Base-by-base conservation (phyloP, 2,329 filamentous ascomycete species). In the Xylariaceae sp. region DNA sequence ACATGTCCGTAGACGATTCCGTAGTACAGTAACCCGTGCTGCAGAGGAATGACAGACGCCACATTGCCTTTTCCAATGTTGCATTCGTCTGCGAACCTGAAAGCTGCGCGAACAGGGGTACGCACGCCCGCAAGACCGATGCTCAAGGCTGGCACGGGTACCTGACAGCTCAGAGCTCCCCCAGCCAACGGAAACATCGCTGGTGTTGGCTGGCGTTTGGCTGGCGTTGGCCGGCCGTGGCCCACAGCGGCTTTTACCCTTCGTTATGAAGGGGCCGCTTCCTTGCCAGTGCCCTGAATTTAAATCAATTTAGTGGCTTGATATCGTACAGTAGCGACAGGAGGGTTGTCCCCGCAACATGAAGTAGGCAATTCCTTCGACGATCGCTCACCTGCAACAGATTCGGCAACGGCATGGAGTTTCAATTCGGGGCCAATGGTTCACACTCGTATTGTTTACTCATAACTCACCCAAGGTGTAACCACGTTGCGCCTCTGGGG, bases 81-180 rank as follows among this genome's bases (percentile, higher is more conserved):
- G n/a, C n/a, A n/a, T n/a, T n/a, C n/a, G n/a, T n/a, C n/a, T n/a
- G n/a, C n/a, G n/a, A n/a, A n/a, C n/a, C n/a, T n/a, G n/a, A n/a
- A n/a, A n/a, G n/a, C n/a, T n/a, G n/a, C n/a, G n/a, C n/a, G n/a
- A n/a, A n/a, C n/a, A n/a, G n/a, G n/a, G n/a, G n/a, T n/a, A n/a
- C n/a, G n/a, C n/a, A 48, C 54, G 48, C 40, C 42, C 43, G 48
- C 51, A 28, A 7, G 22, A 7, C 7, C 22, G 22, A 28, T 28
- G 4, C 7, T 28, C 22, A 28, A 47, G 36, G 42, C 33, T 48
- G 42, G 45, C 60, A 55, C 22, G 58, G 62, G 62, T 64, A 60
- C 61, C 62, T 63, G 61, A 59, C 63, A 64, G 55, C 36, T 47
- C 46, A 17, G 43, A 51, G 54, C 48, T 56, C 22, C 16, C 19